phyloP scores from a whole-genome alignment of 768 basidiomycete genomes.

The Cystobasidium ongulense region DNA sequence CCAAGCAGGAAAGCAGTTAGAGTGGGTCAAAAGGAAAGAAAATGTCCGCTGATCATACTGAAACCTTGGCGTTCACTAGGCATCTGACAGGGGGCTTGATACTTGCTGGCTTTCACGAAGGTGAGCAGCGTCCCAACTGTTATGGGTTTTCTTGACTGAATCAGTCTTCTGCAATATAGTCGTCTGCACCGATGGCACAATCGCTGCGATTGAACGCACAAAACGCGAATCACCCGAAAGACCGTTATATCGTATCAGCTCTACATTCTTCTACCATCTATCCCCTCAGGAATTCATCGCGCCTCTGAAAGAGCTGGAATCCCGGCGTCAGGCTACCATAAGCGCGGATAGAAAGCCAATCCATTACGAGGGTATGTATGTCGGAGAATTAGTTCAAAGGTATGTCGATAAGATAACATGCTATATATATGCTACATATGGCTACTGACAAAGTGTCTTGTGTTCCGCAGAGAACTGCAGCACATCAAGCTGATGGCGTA shows the following conservation, averaged over 20 bases:
- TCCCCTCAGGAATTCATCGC: slow-evolving; percentile 72
- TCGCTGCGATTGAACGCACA: slow-evolving; percentile 61
- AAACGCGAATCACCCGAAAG: slow-evolving; percentile 58
- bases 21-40: slow-evolving; percentile 55
- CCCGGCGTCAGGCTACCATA: slow-evolving; percentile 49
- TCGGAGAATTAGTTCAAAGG: slow-evolving; percentile 81
- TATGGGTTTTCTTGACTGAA: no score
- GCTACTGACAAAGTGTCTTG: not conserved
- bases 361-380: slow-evolving; percentile 67
- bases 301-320: slow-evolving; percentile 55
- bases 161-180: slow-evolving; percentile 51
- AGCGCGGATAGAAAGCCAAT: slow-evolving; percentile 45
- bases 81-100: slow-evolving; percentile 55
- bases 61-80: not conserved
- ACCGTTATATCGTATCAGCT: slow-evolving; percentile 90
- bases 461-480: slow-evolving; percentile 59
- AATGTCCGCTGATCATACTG: not conserved
- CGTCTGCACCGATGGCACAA: slow-evolving; percentile 71
- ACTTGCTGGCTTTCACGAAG: slow-evolving; percentile 84
- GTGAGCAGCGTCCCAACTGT: no score
- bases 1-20: slow-evolving; percentile 91
- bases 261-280: slow-evolving; percentile 92
- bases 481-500: slow-evolving; percentile 68
- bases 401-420: slow-evolving; percentile 46
- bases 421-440: slow-evolving; percentile 11